These are phyloP conservation scores for Thecaphora thlaspeos DNA, from an alignment of 1,284 basidiomycete species.

Conservation along the genomic window DNA sequence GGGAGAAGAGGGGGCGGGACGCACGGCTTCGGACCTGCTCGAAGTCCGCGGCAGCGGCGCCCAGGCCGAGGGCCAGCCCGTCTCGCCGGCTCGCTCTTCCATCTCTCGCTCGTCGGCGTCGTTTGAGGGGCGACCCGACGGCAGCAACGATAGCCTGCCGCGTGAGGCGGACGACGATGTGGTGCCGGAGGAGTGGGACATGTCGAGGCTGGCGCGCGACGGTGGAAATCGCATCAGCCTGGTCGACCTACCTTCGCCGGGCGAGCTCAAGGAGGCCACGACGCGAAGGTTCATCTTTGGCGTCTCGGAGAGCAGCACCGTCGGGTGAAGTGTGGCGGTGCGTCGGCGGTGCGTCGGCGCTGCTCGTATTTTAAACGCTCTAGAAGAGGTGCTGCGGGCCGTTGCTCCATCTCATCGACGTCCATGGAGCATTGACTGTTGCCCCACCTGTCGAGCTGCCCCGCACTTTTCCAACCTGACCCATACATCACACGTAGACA, in stretches of 20 bases:
- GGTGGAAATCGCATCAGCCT: constrained; percentile 29
- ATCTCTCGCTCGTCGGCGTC: constrained; percentile 7
- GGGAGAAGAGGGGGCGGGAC: background rate
- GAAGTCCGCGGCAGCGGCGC: background rate
- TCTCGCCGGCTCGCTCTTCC: constrained; percentile 6
- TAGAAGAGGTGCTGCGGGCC: no score
- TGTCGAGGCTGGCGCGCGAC: constrained; percentile 18
- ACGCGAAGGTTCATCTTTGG: constrained; percentile 22
- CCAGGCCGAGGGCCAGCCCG: background rate
- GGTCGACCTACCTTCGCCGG: constrained; percentile 28
- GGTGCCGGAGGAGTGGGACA: constrained; percentile 26
- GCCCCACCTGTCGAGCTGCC: no score
- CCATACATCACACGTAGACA: no score
- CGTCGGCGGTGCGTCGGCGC: background rate
- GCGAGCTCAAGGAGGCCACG: constrained; percentile 31
- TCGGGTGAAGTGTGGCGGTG: constrained; percentile 3
- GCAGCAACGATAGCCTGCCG: background rate
- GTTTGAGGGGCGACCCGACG: constrained; percentile 1
- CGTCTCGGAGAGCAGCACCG: background rate
- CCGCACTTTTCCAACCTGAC: no score
- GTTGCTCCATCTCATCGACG: no score
- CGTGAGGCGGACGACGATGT: constrained; percentile 7
- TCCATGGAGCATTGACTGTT: no score
- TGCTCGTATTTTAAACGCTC: no score
- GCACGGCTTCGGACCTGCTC: background rate